These are phyloP conservation scores for Psophocarpus tetragonolobus DNA, from an alignment of 306 rosid species.

Conservation along the genomic window DNA sequence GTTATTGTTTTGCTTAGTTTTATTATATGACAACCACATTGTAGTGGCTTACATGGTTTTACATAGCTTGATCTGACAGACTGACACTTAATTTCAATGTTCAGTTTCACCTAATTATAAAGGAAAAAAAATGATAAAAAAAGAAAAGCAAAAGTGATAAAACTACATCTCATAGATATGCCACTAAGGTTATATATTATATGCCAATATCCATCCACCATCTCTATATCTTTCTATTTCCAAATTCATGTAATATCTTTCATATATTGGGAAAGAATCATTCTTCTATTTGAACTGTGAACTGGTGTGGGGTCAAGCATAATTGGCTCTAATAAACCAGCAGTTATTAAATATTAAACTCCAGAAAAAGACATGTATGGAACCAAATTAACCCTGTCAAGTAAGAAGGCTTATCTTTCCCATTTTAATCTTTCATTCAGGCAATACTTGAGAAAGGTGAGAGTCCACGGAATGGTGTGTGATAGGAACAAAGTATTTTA, in stretches of 20 bases:
- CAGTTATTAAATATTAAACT: neutral
- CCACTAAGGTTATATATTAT: neutral
- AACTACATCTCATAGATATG: neutral
- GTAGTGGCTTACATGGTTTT: neutral
- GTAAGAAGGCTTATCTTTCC: conserved; percentile 42
- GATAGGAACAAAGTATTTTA: neutral
- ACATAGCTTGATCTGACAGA: neutral
- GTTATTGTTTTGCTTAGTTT: neutral
- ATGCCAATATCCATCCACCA: neutral
- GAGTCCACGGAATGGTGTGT: conserved; percentile 30
- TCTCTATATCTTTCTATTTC: neutral
- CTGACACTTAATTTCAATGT: neutral
- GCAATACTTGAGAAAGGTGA: conserved; percentile 39
- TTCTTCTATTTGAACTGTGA: neutral
- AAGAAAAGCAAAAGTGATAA: neutral
- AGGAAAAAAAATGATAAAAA: too few species aligned
- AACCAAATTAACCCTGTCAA: conserved; percentile 41
- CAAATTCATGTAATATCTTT: neutral
- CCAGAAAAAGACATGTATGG: conserved; percentile 26
- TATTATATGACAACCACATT: neutral
- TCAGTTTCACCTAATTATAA: neutral
- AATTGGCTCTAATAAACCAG: conserved; percentile 23
- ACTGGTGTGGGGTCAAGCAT: conserved; percentile 14
- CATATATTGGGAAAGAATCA: neutral
- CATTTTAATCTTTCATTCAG: conserved; percentile 39